Conservation (phyloP, 2,329 filamentous ascomycete species). For the Ceratocystis destructans region DNA sequence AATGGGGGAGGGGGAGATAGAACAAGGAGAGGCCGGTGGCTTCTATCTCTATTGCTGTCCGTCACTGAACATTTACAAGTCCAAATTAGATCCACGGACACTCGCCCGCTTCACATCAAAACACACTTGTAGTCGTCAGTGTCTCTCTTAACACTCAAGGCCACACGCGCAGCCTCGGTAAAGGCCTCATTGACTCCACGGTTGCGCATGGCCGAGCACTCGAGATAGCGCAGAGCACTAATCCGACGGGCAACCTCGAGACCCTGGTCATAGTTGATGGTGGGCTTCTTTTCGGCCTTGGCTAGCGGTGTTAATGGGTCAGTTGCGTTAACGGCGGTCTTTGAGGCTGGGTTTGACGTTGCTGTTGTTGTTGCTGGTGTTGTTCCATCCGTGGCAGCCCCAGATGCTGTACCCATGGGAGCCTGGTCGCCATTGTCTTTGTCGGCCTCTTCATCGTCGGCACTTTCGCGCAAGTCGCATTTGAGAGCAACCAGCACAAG, state of each 20-base stretch:
- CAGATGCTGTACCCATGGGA: conserved; percentile 26
- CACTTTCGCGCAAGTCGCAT: conserved; percentile 79
- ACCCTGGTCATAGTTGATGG: conserved; percentile 84
- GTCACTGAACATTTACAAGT: too few relatives aligned
- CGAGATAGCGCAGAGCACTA: conserved; percentile 83
- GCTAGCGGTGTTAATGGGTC: conserved; percentile 25
- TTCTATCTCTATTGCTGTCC: too few relatives aligned
- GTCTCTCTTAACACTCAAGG: conserved; percentile 57
- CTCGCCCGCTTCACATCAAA: conserved; percentile 38
- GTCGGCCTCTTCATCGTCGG: conserved; percentile 53
- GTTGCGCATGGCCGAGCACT: conserved; percentile 98
- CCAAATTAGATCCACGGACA: too few relatives aligned
- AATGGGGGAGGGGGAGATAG: background rate
- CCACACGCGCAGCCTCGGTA: conserved; percentile 90
- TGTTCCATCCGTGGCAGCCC: background rate
- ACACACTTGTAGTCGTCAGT: conserved; percentile 47
- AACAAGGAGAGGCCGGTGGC: background rate
- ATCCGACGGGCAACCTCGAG: conserved; percentile 84
- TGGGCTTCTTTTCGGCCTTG: conserved; percentile 48
- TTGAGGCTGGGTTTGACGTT: background rate
- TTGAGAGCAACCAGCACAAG: conserved; percentile 92
- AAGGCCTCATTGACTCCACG: conserved; percentile 97
- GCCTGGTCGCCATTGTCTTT: conserved; percentile 28
- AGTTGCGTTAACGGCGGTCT: conserved; percentile 24
- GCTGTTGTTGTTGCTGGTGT: background rate